Evolutionary conservation across 1,139 yeast genomes (phyloP), one percentile per base, ranked within the genome.

Genomic region (Pichia sp.): DNA sequence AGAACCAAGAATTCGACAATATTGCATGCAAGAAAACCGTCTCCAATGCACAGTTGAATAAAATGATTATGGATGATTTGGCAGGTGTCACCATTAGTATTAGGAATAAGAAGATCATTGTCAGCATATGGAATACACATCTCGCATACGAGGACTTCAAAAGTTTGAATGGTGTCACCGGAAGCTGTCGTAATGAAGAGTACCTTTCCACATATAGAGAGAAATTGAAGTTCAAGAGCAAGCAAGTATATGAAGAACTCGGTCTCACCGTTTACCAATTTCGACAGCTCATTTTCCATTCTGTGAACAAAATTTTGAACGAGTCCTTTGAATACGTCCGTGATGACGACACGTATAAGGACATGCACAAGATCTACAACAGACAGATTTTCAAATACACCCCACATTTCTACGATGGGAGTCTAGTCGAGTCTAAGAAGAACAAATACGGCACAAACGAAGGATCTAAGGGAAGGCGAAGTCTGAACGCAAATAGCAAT

Each of bases 41-140:
- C 24, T 18, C 13, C 9, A 37, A 37, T 33, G 27, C 23, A 18
- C 38, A 41, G 20, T 29, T 41, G 13, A 38, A 39, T 27, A 36
- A 33, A 19, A 30, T 46, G 16, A 34, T 52, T 8, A 39, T 44
- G 36, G 49, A 48, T 42, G 78, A 72, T 51, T 68, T 73, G 24
- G 64, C 69, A 39, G 79, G 80, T 14, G 47, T 73, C 35, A 76
- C 69, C 8, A 59, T 72, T 38, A 67, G 74, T 52, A 66, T 71
- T 22, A 61, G 77, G 40, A 64, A 62, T 38, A 73, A 65, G n/a
- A 75, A 69, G 41, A 74, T 69, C 45, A 67, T 70, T 31, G 63
- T 73, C 41, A 62, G 72, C 44, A 59, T 73, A 29, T 73, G 79
- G 79, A 72, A 72, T 53, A 63, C 72, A 15, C 71, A 72, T 52